Percentiles rank a stretch among this genome's conserved stretches.
Conservation (phyloP, 805 yeast species). For the Kodamaea sagamina region DNA sequence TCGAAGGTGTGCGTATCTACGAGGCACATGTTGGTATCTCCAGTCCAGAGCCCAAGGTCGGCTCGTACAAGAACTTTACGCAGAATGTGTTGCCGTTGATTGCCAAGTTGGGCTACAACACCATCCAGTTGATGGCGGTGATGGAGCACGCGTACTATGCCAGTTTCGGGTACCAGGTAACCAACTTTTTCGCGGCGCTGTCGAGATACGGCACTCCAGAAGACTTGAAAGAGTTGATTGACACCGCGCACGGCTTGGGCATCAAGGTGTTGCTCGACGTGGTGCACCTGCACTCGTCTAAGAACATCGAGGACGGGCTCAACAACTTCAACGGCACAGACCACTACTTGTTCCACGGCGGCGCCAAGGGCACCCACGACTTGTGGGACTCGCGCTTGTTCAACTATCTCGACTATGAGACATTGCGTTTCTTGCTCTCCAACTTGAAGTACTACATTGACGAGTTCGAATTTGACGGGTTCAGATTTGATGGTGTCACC, state of each 20-base stretch:
- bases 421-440: slow-evolving; percentile 78
- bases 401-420: slow-evolving; percentile 90
- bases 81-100: slow-evolving; percentile 79
- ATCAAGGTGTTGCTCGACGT: slow-evolving; percentile 85
- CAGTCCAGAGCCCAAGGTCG: slow-evolving; percentile 82
- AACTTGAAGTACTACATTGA: slow-evolving; percentile 84
- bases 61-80: slow-evolving; percentile 85
- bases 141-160: slow-evolving; percentile 99
- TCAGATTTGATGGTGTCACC: slow-evolving; percentile 96
- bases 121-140: slow-evolving; percentile 94
- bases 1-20: slow-evolving; percentile 65
- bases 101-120: slow-evolving; percentile 82
- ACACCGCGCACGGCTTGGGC: slow-evolving; percentile 87
- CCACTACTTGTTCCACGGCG: slow-evolving; percentile 90
- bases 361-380: slow-evolving; percentile 84
- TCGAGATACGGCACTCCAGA: slow-evolving; percentile 96
- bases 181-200: slow-evolving; percentile 85
- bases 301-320: slow-evolving; percentile 90
- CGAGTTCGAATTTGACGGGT: slow-evolving; percentile 87
- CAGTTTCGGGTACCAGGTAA: slow-evolving; percentile 95
- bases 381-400: slow-evolving; percentile 97
- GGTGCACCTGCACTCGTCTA: slow-evolving; percentile 95
- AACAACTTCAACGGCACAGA: slow-evolving; percentile 95
- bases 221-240: slow-evolving; percentile 85
- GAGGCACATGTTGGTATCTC: slow-evolving; percentile 97